Base-by-base conservation (phyloP, 2,329 filamentous ascomycete species). In the Microdochium nivale region DNA sequence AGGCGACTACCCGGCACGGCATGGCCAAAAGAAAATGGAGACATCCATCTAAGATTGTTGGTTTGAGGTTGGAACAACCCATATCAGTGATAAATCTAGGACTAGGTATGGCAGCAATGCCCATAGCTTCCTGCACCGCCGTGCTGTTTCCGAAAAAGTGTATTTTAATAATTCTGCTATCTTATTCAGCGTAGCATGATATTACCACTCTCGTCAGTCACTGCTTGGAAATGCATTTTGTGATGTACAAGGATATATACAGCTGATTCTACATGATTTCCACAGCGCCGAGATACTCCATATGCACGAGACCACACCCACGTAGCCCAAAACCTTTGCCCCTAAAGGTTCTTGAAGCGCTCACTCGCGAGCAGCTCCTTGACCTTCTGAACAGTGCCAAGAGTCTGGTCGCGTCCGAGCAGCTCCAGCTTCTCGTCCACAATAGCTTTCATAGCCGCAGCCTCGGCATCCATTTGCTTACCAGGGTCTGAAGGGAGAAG, bases 281-380 rank as follows among this genome's bases (percentile, higher is more conserved):
- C 21, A 44, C 40, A 44, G 40, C 40, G 21, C 40, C 40, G 9
- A 44, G 21, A 23, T 44, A 19, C 40, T 21, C 40, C 40, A 23
- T 44, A 44, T 23, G 40, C 40, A 44, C 14, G 16, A 23, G 55
- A 48, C 51, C 58, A 57, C 51, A 60, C 33, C 44, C 32, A 50
- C 46, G 44, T 51, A 47, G 51, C 27, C 54, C 49, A 32, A 53
- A 53, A 52, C 54, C 40, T 44, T 55, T 53, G 53, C 58, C 55
- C 52, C 33, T 60, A 62, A 2, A 64, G 58, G 37, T 62, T 56
- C 55, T 64, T 72, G 59, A 76, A 76, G 52, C 74, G 74, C 60
- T 80, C 72, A 52, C 67, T 73, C 51, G 72, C 76, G 51, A 86
- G 68, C 33, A 82, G 63, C 62, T 84, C 77, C 60, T 81, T 74